Conservation (phyloP, 805 yeast genomes). For the Wilhelminamyces savonicus region DNA sequence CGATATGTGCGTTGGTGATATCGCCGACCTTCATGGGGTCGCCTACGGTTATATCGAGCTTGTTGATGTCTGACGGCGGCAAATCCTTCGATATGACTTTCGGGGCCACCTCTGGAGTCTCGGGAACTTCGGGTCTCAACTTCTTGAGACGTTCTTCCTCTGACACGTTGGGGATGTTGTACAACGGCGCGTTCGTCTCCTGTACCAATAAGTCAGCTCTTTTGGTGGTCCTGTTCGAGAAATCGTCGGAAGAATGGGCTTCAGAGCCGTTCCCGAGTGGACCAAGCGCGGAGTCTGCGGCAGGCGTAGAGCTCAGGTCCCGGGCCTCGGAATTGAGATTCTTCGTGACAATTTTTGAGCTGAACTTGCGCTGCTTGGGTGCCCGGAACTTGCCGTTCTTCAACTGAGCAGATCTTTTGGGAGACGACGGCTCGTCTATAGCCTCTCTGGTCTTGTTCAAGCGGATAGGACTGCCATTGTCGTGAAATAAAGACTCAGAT, state of each 20-base stretch:
- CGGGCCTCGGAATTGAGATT: too few species aligned
- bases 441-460: slow-evolving; percentile 7
- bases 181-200: slow-evolving; percentile 51
- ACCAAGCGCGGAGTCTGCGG: too few species aligned
- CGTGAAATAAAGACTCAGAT: slow-evolving; percentile 27
- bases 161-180: slow-evolving; percentile 24
- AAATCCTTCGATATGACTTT: not conserved
- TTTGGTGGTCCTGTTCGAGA: slow-evolving; percentile 12
- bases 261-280: too few species aligned
- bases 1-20: slow-evolving; percentile 80
- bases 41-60: slow-evolving; percentile 66
- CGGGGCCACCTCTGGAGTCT: not conserved
- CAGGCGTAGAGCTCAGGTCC: too few species aligned
- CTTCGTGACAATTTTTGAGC: too few species aligned
- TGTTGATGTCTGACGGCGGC: too few species aligned
- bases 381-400: slow-evolving; percentile 24
- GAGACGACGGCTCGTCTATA: slow-evolving; percentile 2
- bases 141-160: slow-evolving; percentile 12
- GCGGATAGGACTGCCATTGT: slow-evolving; percentile 25
- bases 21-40: slow-evolving; percentile 94
- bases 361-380: slow-evolving; percentile 24
- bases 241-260: too few species aligned
- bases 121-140: slow-evolving; percentile 3
- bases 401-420: slow-evolving; percentile 6
- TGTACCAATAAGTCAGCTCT: slow-evolving; percentile 31